phyloP scores from a whole-genome alignment of 1,139 yeast species.

The Pichia sp. region DNA sequence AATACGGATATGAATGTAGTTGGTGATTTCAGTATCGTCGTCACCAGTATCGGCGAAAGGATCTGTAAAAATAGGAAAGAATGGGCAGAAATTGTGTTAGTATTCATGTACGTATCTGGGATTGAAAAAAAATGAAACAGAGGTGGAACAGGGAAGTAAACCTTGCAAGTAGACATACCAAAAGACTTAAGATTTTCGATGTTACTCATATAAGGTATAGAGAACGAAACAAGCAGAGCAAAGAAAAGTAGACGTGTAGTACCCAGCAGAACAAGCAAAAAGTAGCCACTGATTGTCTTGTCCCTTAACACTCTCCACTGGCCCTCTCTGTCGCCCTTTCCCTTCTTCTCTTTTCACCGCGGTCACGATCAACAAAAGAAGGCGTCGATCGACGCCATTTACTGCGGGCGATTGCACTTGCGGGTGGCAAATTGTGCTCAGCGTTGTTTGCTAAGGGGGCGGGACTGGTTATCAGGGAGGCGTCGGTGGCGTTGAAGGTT shows the following conservation, averaged over 20 bases:
- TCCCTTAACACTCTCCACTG: too few species aligned
- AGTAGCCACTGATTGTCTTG: too few species aligned
- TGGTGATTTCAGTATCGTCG: slow-evolving; percentile 94
- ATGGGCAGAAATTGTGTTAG: not conserved
- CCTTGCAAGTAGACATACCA: slow-evolving; percentile 43
- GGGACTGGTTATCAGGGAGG: too few species aligned
- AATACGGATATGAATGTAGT: slow-evolving; percentile 96
- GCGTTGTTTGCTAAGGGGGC: too few species aligned
- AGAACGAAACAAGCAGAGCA: not conserved
- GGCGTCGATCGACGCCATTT: too few species aligned
- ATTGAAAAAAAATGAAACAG: not conserved
- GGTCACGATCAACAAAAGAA: not conserved
- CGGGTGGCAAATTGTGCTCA: too few species aligned
- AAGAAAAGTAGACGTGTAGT: not conserved
- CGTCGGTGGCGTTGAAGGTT: not conserved
- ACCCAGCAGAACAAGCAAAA: not conserved
- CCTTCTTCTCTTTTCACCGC: not conserved
- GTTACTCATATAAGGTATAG: slow-evolving; percentile 60
- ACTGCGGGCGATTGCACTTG: too few species aligned
- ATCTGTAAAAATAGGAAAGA: slow-evolving; percentile 37
- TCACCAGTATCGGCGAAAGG: slow-evolving; percentile 99
- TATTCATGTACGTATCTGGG: not conserved
- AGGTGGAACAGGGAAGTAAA: not conserved
- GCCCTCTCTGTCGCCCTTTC: too few species aligned
- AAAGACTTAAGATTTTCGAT: slow-evolving; percentile 96